Evolutionary conservation across 495 filamentous ascomycete species (phyloP), one percentile per base, ranked within the genome.

Genomic region (Penicillium parvum): DNA sequence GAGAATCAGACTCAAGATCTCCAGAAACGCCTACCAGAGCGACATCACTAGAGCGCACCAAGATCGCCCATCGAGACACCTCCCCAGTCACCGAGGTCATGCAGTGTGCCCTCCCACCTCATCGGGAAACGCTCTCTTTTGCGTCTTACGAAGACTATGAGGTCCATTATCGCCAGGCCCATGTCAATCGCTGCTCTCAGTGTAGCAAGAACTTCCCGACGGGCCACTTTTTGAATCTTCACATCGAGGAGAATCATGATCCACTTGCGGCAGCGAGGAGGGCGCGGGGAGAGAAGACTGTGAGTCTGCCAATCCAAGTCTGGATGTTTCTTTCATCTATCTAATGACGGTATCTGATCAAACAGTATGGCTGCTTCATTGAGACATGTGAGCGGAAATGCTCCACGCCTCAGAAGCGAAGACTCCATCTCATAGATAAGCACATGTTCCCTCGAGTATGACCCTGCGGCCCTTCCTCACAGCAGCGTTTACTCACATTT

Each of bases 211-310:
- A 88, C 52, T 86, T 90, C 46, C 84, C 83, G 2, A 83, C 82
- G 0, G 69, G 75, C 26, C 76, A 77, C 43, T 83, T 92, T 37
- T 67, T 98, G 42, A 71, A 76, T 49, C 57, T 98, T 2, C 92
- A 98, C 63, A 95, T 96, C 47, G 79, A 85, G 48, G 92, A 98
- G 63, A 88, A 85, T 45, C 92, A 98, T 68, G 90, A 98, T 68
- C 73, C 86, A 2, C 71, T 97, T 32, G 72, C 69, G 26, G 81
- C 77, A 25, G 77, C 85, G n/a, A 77, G 70, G 44, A 74, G 77
- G 49, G 89, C 86, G 32, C 74, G 77, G 30, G 91, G 88, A 19
- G 91, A 96, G 60, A 91, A 89, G 49, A 96, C 84, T 2, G 89
- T 94, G 72, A 60, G 83, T 68, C 12, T 30, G 28, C 7, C 16